phyloP scores from a whole-genome alignment of 169 alveolate species.

The Eimeria zaria region DNA sequence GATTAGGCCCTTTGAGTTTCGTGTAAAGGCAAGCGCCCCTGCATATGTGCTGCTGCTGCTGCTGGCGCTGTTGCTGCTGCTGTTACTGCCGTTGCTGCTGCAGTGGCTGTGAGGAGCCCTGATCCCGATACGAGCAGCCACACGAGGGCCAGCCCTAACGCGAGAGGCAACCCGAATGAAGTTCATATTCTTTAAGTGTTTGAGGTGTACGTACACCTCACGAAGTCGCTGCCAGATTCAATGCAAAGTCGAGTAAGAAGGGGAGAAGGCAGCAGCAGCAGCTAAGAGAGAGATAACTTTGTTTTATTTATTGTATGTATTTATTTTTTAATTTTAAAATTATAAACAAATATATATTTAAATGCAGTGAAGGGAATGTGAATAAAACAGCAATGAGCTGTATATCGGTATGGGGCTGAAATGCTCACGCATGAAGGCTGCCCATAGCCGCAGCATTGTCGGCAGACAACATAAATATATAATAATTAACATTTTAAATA shows the following conservation, averaged over 20 bases:
- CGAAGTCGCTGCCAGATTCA: not conserved
- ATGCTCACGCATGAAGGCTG: not conserved
- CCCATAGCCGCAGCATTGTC: not conserved
- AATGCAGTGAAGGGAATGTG: not conserved
- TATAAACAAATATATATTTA: too few relatives aligned
- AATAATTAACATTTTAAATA: too few relatives aligned
- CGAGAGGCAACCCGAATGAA: not conserved
- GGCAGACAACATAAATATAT: not conserved
- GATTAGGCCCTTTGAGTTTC: not conserved
- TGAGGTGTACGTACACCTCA: not conserved
- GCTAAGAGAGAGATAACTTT: too few relatives aligned
- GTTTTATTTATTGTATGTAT: too few relatives aligned
- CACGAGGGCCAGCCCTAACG: not conserved
- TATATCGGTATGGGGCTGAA: not conserved
- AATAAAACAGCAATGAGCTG: not conserved
- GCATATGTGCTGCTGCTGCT: not conserved
- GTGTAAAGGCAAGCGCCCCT: not conserved
- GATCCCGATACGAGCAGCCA: not conserved
- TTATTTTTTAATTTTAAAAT: too few relatives aligned
- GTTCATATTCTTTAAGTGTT: not conserved
- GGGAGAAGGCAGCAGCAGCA: not conserved
- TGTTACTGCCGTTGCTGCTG: constrained; percentile 26
- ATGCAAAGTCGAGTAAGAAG: not conserved
- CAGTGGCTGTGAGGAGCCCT: not conserved
- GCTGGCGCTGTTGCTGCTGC: constrained; percentile 19